A percentile compares a stretch with the other conserved stretches of the same genome.
Evolutionary conservation across 148 eudicot species (phyloP).

Genomic region (Persicaria maculosa): DNA sequence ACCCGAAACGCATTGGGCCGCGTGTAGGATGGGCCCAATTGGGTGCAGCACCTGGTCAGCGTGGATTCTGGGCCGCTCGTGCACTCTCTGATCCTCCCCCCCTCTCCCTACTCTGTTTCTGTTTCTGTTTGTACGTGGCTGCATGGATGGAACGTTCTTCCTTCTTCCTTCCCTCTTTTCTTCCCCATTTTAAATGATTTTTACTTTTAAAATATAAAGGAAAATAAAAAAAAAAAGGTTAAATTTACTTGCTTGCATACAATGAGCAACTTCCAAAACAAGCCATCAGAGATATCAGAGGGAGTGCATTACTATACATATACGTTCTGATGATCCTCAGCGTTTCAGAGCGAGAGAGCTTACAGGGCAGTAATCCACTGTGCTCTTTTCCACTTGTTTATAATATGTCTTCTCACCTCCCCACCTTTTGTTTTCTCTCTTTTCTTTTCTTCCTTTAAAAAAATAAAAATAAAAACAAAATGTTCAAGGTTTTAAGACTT

Average conservation of each 20-base stretch:
- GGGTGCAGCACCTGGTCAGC: conserved; percentile 43
- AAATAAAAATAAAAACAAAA: not conserved
- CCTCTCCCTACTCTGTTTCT: not conserved
- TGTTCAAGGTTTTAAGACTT: not conserved
- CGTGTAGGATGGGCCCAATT: conserved; percentile 16
- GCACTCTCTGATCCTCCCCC: not conserved
- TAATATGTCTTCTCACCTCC: not conserved
- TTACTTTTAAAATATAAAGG: not conserved
- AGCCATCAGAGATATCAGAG: conserved; percentile 21
- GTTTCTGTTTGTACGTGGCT: conserved; percentile 15
- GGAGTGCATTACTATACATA: not conserved
- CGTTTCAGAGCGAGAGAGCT: not conserved
- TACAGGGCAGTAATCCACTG: not conserved
- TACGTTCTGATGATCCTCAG: conserved; percentile 5
- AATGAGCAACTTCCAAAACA: conserved; percentile 24
- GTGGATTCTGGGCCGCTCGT: conserved; percentile 37
- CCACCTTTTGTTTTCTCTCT: not conserved
- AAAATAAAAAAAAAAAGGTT: not conserved
- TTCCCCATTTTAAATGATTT: not conserved
- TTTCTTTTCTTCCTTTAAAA: not conserved
- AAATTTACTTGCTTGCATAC: not conserved
- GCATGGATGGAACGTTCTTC: conserved; percentile 38
- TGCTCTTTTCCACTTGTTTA: not conserved
- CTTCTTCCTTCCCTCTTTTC: not conserved
- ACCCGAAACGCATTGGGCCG: conserved; percentile 15